Conservation (phyloP, 2,329 filamentous ascomycete species). For the Fusarium xylarioides region DNA sequence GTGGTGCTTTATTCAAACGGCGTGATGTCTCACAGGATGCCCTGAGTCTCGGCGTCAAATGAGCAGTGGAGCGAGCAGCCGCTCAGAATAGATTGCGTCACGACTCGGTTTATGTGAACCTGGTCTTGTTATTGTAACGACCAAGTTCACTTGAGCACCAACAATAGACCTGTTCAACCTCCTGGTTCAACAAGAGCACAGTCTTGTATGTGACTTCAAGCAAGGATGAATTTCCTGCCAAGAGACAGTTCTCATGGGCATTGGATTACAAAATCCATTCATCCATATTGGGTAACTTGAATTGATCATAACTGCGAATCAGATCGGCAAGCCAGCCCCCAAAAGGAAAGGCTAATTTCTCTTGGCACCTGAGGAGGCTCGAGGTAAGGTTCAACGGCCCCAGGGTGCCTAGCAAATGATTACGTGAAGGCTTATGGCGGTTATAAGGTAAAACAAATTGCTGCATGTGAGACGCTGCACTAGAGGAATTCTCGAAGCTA, state of each 20-base stretch:
- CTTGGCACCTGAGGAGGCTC: slow-evolving; percentile 18
- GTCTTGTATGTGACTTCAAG: not conserved
- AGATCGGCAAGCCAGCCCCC: slow-evolving; percentile 37
- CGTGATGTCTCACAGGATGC: slow-evolving; percentile 5
- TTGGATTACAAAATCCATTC: slow-evolving; percentile 15
- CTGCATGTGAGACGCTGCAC: not conserved
- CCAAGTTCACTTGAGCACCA: slow-evolving; percentile 15
- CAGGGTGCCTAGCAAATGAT: slow-evolving; percentile 20
- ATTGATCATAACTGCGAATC: slow-evolving; percentile 29
- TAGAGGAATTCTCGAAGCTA: not conserved
- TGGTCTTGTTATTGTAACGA: not conserved
- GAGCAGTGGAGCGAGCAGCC: slow-evolving; percentile 6
- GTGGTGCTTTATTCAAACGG: slow-evolving; percentile 18
- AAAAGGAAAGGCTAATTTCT: slow-evolving; percentile 26
- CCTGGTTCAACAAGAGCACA: not conserved
- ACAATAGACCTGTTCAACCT: not conserved
- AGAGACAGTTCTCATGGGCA: not conserved
- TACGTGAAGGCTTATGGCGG: slow-evolving; percentile 25
- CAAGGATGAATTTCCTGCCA: not conserved
- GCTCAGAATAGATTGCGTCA: slow-evolving; percentile 39
- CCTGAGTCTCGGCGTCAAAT: slow-evolving; percentile 12
- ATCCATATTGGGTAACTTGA: slow-evolving; percentile 32
- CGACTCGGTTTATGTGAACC: slow-evolving; percentile 15
- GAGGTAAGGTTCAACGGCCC: slow-evolving; percentile 24
- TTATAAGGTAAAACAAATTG: slow-evolving; percentile 2